Evolutionary conservation across 352 stramenopile genomes (phyloP).

Genomic region (Phytophthora megakarya): DNA sequence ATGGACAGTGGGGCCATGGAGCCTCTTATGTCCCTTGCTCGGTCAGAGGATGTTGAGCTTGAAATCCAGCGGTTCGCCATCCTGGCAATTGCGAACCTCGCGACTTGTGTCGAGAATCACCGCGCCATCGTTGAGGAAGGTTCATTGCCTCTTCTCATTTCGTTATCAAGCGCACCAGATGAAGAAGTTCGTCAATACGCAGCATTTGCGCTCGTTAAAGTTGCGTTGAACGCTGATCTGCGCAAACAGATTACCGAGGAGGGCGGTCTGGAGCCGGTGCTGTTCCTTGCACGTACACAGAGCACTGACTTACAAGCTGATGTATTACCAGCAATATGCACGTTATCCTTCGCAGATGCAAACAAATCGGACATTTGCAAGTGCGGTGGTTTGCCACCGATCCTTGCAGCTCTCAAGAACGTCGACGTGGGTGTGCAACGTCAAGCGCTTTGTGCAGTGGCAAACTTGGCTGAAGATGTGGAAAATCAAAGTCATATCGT

Average conservation of each 20-base stretch:
- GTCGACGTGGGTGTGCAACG: slow-evolving; percentile 82
- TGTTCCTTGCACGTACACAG: slow-evolving; percentile 95
- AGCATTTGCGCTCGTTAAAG: slow-evolving; percentile 94
- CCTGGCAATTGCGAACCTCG: slow-evolving; percentile 94
- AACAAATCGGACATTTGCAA: slow-evolving; percentile 96
- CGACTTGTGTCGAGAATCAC: slow-evolving; percentile 94
- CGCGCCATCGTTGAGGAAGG: slow-evolving; percentile 93
- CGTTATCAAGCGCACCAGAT: slow-evolving; percentile 93
- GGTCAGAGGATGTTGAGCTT: slow-evolving; percentile 94
- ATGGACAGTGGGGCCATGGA: slow-evolving; percentile 95
- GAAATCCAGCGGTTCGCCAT: slow-evolving; percentile 96
- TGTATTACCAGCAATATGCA: slow-evolving; percentile 92
- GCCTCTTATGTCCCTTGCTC: slow-evolving; percentile 93
- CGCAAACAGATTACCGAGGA: slow-evolving; percentile 95
- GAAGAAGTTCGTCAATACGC: slow-evolving; percentile 95
- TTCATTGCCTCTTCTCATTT: slow-evolving; percentile 94
- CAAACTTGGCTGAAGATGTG: slow-evolving; percentile 94
- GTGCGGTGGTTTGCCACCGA: slow-evolving; percentile 90
- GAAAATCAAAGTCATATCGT: slow-evolving; percentile 94
- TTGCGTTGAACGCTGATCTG: slow-evolving; percentile 95
- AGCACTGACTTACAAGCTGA: slow-evolving; percentile 92
- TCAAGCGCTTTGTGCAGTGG: slow-evolving; percentile 94
- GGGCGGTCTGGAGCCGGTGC: slow-evolving; percentile 94
- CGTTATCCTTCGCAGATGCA: slow-evolving; percentile 90
- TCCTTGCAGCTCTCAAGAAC: slow-evolving; percentile 83